These are phyloP conservation scores for Cylindrotheca closterium DNA, from an alignment of 108 stramenopile genomes.

Conservation along the genomic window DNA sequence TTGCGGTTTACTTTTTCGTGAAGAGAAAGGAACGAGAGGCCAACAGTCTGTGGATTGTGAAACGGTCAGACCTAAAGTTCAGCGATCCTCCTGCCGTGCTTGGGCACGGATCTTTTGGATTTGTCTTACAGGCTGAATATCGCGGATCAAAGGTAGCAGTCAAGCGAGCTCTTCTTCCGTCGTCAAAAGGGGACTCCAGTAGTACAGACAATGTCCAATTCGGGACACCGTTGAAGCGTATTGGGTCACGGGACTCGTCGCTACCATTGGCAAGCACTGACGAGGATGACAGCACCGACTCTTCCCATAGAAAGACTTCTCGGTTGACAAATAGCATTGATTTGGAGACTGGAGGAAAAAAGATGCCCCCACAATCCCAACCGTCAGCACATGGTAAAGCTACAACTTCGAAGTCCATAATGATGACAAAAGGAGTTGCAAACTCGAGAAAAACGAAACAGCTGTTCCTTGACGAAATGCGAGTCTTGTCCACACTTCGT, in stretches of 20 bases:
- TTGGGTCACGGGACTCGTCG: background rate
- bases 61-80: slow-evolving; percentile 45
- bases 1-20: slow-evolving; percentile 28
- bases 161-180: too few relatives aligned
- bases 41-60: slow-evolving; percentile 47
- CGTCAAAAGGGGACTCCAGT: slow-evolving; percentile 39
- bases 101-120: slow-evolving; percentile 47
- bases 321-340: too few relatives aligned
- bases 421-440: background rate
- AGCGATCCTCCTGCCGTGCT: slow-evolving; percentile 34
- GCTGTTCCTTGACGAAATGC: slow-evolving; percentile 31
- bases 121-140: slow-evolving; percentile 44
- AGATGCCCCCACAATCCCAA: too few relatives aligned
- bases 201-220: too few relatives aligned
- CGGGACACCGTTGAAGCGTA: background rate
- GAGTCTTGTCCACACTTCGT: slow-evolving; percentile 44
- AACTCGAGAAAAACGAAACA: background rate
- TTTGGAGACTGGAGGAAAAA: too few relatives aligned
- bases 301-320: too few relatives aligned
- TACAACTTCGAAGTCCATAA: too few relatives aligned
- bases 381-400: too few relatives aligned
- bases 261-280: too few relatives aligned
- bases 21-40: slow-evolving; percentile 22
- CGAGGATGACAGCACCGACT: too few relatives aligned
- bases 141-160: slow-evolving; percentile 50